Conservation (phyloP, 2,329 filamentous ascomycete species). For the Sarocladium kiliense region DNA sequence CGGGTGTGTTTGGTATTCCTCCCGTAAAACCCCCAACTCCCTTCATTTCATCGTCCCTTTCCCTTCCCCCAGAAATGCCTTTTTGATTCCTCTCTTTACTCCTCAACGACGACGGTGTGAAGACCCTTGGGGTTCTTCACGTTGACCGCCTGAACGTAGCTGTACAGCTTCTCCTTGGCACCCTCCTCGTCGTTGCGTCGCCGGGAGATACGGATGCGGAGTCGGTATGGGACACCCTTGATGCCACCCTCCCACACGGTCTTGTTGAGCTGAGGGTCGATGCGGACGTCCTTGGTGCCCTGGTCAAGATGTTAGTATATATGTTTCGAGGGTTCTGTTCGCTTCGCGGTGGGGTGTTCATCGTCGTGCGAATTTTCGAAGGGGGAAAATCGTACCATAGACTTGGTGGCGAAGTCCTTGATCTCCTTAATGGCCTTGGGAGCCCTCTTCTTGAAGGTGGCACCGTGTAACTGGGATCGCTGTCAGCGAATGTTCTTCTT, state of each 20-base stretch:
- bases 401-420: conserved; percentile 83
- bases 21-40: not conserved
- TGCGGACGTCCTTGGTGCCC: conserved; percentile 94
- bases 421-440: conserved; percentile 99
- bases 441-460: conserved; percentile 99
- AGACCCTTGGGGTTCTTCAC: conserved; percentile 99
- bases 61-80: not conserved
- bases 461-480: conserved; percentile 76
- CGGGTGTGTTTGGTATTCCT: conserved; percentile 2
- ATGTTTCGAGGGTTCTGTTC: not conserved
- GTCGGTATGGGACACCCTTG: conserved; percentile 97
- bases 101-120: conserved; percentile 81
- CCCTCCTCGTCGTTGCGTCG: conserved; percentile 99
- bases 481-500: conserved; percentile 11
- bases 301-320: conserved; percentile 33
- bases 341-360: not conserved
- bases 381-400: conserved; percentile 71
- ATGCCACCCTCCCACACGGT: conserved; percentile 99
- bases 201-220: conserved; percentile 97
- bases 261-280: conserved; percentile 99
- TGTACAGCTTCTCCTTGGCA: conserved; percentile 99
- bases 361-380: not conserved
- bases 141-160: conserved; percentile 99
- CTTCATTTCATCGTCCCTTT: conserved; percentile 15
- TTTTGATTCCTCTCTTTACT: conserved; percentile 40